These are phyloP conservation scores for Aspergillus cristatus DNA, from an alignment of 495 filamentous ascomycete species.

Conservation along the genomic window DNA sequence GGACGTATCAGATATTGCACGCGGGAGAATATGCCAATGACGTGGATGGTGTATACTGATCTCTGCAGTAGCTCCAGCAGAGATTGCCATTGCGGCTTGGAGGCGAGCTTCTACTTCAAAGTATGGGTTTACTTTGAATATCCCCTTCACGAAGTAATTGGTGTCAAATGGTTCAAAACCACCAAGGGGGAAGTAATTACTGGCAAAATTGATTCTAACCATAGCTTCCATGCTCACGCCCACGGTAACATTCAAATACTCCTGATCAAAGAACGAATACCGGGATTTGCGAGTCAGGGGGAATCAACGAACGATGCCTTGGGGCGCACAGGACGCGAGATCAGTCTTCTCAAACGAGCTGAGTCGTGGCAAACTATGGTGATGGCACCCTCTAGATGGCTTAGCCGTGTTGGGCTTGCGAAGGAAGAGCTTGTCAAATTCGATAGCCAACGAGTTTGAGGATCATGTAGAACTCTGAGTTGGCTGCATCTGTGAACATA, in stretches of 20 bases:
- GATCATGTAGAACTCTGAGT: no score
- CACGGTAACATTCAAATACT: neutral
- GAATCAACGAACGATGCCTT: no score
- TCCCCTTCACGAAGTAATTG: neutral
- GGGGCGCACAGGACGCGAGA: no score
- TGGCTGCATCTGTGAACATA: no score
- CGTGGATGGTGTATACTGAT: neutral
- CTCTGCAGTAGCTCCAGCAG: neutral
- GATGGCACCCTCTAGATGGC: no score
- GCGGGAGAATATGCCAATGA: neutral
- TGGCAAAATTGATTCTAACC: neutral
- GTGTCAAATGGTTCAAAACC: conserved; percentile 1
- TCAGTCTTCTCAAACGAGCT: no score
- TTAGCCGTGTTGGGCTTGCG: no score
- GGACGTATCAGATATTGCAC: no score
- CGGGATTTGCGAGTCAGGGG: no score
- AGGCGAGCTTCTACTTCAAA: neutral
- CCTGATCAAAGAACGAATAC: neutral
- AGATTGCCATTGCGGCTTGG: neutral
- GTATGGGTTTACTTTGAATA: conserved; percentile 2
- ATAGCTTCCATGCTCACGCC: neutral
- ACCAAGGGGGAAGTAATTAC: neutral
- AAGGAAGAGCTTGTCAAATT: no score
- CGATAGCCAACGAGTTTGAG: no score
- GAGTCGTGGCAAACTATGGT: no score